Percentiles rank a stretch among this genome's conserved stretches.
Conservation (phyloP, 2,329 filamentous ascomycete species). For the Fusarium virguliforme region DNA sequence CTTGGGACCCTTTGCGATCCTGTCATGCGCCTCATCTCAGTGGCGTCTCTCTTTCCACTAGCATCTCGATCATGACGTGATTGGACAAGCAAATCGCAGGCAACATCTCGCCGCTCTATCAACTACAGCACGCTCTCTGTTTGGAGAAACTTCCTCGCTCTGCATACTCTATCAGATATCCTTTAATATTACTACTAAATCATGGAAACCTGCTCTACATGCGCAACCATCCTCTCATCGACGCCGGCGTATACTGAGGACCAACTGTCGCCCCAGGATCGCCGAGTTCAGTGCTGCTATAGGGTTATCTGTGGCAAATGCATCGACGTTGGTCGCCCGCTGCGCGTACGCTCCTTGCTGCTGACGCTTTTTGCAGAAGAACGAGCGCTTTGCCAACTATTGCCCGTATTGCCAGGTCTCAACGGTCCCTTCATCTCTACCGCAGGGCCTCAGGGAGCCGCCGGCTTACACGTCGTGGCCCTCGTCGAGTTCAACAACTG, state of each 20-base stretch:
- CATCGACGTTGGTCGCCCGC: constrained; percentile 68
- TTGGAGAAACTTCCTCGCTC: constrained; percentile 6
- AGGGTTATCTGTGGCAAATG: constrained; percentile 81
- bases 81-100: constrained; percentile 38
- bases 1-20: constrained; percentile 1
- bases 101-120: constrained; percentile 18
- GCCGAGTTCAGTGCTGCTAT: constrained; percentile 77
- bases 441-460: constrained; percentile 78
- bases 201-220: constrained; percentile 77
- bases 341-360: neutral
- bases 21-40: constrained; percentile 26
- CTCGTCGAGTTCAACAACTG: constrained; percentile 47
- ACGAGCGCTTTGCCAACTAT: constrained; percentile 76
- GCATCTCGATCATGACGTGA: constrained; percentile 49
- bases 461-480: constrained; percentile 71
- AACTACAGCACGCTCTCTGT: constrained; percentile 9
- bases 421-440: constrained; percentile 68
- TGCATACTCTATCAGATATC: constrained; percentile 4
- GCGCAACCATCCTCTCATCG: constrained; percentile 73
- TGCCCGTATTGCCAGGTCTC: constrained; percentile 86
- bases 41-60: constrained; percentile 43
- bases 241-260: constrained; percentile 72
- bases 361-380: constrained; percentile 63
- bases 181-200: constrained; percentile 17
- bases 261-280: constrained; percentile 68